phyloP scores from a whole-genome alignment of 495 filamentous ascomycete genomes.

The Aspergillus steynii region DNA sequence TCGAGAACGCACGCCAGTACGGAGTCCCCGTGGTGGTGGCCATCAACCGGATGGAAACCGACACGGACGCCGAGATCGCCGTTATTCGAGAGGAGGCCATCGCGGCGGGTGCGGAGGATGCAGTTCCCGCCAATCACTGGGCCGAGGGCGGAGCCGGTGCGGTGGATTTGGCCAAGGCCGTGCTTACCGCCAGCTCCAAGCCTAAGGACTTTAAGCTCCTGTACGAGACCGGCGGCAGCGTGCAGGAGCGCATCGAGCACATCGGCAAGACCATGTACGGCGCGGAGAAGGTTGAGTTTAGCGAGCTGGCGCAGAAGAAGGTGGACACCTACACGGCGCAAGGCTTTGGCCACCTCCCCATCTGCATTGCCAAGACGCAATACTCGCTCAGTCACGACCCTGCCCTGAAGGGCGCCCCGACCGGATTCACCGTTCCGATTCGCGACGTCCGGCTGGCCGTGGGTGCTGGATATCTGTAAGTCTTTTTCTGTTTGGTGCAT shows the following conservation, averaged over 20 bases:
- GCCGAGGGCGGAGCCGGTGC: slow-evolving; percentile 93
- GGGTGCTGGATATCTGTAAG: slow-evolving; percentile 87
- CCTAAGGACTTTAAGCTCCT: slow-evolving; percentile 88
- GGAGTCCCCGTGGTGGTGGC: slow-evolving; percentile 96
- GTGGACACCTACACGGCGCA: slow-evolving; percentile 92
- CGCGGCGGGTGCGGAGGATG: slow-evolving; percentile 90
- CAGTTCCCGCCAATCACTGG: slow-evolving; percentile 94
- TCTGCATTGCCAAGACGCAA: slow-evolving; percentile 97
- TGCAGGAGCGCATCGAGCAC: slow-evolving; percentile 87
- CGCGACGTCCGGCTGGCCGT: slow-evolving; percentile 91
- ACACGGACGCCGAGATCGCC: slow-evolving; percentile 89
- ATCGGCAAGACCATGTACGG: slow-evolving; percentile 95
- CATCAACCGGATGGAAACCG: slow-evolving; percentile 93
- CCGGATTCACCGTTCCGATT: slow-evolving; percentile 93
- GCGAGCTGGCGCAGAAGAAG: slow-evolving; percentile 91
- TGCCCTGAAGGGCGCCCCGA: slow-evolving; percentile 91
- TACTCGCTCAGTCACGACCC: slow-evolving; percentile 96
- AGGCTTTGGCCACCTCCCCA: slow-evolving; percentile 87
- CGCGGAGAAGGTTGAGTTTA: slow-evolving; percentile 86
- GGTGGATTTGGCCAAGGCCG: slow-evolving; percentile 82
- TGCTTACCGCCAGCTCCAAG: slow-evolving; percentile 79
- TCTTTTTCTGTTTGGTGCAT: slow-evolving; percentile 11
- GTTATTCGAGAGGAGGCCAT: slow-evolving; percentile 88
- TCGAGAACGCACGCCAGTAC: slow-evolving; percentile 81
- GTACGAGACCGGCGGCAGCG: slow-evolving; percentile 75